Conservation (phyloP, 2,329 filamentous ascomycete genomes). For the Septoria petroselini region DNA sequence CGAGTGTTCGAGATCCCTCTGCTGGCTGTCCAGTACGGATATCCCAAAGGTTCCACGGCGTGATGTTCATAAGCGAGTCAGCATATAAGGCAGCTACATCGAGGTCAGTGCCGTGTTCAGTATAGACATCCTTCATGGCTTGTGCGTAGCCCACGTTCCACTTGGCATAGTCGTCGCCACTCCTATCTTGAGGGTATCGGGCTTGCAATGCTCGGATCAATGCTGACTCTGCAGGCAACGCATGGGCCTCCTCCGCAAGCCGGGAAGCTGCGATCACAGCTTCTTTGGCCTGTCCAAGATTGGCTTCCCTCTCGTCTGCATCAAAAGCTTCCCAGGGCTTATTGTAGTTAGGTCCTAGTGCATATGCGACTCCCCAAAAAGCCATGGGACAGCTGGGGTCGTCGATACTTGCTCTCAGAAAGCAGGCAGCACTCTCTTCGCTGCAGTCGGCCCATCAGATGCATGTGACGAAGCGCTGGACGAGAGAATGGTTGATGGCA, state of each 20-base stretch:
- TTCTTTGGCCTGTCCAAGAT: slow-evolving; percentile 49
- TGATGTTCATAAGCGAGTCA: slow-evolving; percentile 64
- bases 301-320: slow-evolving; percentile 54
- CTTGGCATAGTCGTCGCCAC: slow-evolving; percentile 53
- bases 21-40: slow-evolving; percentile 57
- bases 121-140: slow-evolving; percentile 58
- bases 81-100: slow-evolving; percentile 64
- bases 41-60: slow-evolving; percentile 64
- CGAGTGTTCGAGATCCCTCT: slow-evolving; percentile 54
- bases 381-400: slow-evolving; percentile 61
- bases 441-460: neutral
- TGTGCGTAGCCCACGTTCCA: slow-evolving; percentile 62
- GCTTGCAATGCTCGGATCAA: slow-evolving; percentile 61
- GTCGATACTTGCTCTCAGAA: slow-evolving; percentile 55
- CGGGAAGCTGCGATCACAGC: slow-evolving; percentile 48
- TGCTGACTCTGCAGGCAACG: slow-evolving; percentile 56
- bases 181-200: slow-evolving; percentile 53
- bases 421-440: slow-evolving; percentile 65
- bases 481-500: neutral
- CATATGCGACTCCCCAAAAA: slow-evolving; percentile 68
- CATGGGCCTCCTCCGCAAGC: slow-evolving; percentile 34
- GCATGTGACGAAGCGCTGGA: neutral
- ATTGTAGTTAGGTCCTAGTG: slow-evolving; percentile 74
- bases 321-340: slow-evolving; percentile 75
- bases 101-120: slow-evolving; percentile 53